A percentile compares a stretch with the other conserved stretches of the same genome.
phyloP scores from a whole-genome alignment of 306 rosid species.

The Gynostemma pentaphyllum region DNA sequence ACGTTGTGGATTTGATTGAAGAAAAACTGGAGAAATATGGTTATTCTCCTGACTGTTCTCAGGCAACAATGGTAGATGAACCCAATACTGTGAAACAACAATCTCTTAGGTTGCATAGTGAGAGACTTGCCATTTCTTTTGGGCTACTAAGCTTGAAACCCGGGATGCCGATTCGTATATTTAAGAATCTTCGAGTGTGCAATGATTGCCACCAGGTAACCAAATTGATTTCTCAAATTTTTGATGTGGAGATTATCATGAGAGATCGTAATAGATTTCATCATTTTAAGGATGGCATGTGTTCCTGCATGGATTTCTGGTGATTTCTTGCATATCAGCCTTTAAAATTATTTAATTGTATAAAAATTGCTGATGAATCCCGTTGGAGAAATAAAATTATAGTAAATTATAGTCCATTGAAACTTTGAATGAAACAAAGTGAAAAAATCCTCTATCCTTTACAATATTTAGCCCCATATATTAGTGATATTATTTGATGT shows the following conservation, averaged over 20 bases:
- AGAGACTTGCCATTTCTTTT: constrained; percentile 66
- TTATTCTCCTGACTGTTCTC: constrained; percentile 41
- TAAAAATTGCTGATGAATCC: too few species aligned
- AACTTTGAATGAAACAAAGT: too few species aligned
- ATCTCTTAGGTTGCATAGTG: constrained; percentile 51
- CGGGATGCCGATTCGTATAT: constrained; percentile 43
- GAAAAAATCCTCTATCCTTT: too few species aligned
- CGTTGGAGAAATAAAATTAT: background rate
- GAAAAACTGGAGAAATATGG: constrained; percentile 35
- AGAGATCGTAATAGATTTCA: constrained; percentile 67
- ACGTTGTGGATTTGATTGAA: constrained; percentile 34
- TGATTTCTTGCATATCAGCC: constrained; percentile 11
- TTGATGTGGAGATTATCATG: constrained; percentile 50
- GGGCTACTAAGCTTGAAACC: constrained; percentile 45
- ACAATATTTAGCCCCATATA: too few species aligned
- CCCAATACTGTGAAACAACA: constrained; percentile 22
- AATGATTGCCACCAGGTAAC: constrained; percentile 54
- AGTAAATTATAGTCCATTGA: background rate
- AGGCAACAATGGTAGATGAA: constrained; percentile 44
- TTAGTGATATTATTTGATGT: too few species aligned
- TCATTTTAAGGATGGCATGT: constrained; percentile 47
- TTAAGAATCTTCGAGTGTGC: constrained; percentile 69
- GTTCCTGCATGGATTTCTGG: constrained; percentile 74
- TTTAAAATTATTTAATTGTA: background rate
- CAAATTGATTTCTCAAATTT: constrained; percentile 44